Percentiles rank a stretch among this genome's conserved stretches.
These are phyloP conservation scores for Aspergillus mulundensis DNA, from an alignment of 495 filamentous ascomycete species.

Conservation along the genomic window DNA sequence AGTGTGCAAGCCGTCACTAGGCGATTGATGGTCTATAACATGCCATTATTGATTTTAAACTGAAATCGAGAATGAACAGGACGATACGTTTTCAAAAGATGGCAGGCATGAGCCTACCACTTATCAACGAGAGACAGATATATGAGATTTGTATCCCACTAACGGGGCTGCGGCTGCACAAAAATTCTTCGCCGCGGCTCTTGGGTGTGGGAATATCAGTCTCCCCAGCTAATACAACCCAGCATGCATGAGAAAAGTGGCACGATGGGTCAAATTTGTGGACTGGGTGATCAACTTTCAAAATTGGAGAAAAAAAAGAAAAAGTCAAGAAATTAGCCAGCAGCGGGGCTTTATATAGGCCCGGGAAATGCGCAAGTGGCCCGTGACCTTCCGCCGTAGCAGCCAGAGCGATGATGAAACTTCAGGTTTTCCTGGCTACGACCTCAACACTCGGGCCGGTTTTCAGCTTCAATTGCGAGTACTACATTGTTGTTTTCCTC, in stretches of 20 bases:
- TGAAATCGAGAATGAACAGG: constrained; percentile 17
- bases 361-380: constrained; percentile 24
- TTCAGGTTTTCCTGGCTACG: neutral
- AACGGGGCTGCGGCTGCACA: constrained; percentile 49
- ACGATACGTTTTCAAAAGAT: constrained; percentile 2
- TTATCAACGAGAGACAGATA: constrained; percentile 6
- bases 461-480: neutral
- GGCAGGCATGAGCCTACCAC: constrained; percentile 14
- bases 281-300: constrained; percentile 63
- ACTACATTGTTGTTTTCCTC: neutral
- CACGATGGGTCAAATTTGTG: constrained; percentile 61
- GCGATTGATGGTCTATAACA: constrained; percentile 15
- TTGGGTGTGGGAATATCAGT: constrained; percentile 56
- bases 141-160: constrained; percentile 37
- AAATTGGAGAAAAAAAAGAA: constrained; percentile 29
- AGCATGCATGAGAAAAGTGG: constrained; percentile 42
- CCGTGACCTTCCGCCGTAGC: constrained; percentile 20
- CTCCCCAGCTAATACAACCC: constrained; percentile 71
- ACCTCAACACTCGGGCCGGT: neutral
- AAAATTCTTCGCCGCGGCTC: constrained; percentile 54
- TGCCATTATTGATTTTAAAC: constrained; percentile 21
- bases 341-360: constrained; percentile 19
- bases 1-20: neutral
- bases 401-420: constrained; percentile 6
- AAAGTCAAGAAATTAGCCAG: constrained; percentile 15